These are phyloP conservation scores for Dentipellis fragilis DNA, from an alignment of 768 basidiomycete species.

Conservation along the genomic window DNA sequence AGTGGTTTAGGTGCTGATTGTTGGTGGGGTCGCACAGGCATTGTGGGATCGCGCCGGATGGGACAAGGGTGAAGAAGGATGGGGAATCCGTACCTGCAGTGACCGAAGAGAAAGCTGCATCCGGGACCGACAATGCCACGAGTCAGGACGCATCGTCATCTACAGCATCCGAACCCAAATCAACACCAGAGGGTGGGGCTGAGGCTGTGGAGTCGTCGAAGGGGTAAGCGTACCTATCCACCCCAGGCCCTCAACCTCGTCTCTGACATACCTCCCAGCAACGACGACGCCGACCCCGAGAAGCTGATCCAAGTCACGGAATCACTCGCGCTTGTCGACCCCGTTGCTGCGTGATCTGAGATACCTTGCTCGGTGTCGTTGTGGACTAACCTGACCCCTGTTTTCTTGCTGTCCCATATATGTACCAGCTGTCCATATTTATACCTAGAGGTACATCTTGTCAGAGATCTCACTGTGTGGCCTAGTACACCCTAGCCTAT, in stretches of 20 bases:
- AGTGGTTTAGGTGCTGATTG: neutral
- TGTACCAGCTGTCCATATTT: too few species aligned
- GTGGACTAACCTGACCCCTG: too few species aligned
- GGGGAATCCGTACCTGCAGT: neutral
- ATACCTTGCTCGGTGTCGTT: too few species aligned
- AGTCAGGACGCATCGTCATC: too few species aligned
- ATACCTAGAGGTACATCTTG: too few species aligned
- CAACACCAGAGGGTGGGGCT: too few species aligned
- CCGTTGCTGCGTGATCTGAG: neutral
- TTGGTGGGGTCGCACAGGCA: constrained; percentile 7
- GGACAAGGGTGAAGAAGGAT: constrained; percentile 15
- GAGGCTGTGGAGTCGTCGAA: too few species aligned
- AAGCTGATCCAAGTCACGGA: neutral
- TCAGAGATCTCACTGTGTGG: too few species aligned
- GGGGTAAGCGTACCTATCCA: neutral
- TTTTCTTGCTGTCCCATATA: too few species aligned
- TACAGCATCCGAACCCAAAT: too few species aligned
- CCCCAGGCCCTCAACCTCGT: neutral
- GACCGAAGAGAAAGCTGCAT: neutral
- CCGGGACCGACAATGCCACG: neutral
- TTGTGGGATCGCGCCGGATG: constrained; percentile 23
- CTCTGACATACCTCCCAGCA: neutral
- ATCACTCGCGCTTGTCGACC: neutral
- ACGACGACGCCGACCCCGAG: neutral
- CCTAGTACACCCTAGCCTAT: too few species aligned